Conservation (phyloP, 371 early-diverging fungal genomes). For the Zopfochytrium polystomum region DNA sequence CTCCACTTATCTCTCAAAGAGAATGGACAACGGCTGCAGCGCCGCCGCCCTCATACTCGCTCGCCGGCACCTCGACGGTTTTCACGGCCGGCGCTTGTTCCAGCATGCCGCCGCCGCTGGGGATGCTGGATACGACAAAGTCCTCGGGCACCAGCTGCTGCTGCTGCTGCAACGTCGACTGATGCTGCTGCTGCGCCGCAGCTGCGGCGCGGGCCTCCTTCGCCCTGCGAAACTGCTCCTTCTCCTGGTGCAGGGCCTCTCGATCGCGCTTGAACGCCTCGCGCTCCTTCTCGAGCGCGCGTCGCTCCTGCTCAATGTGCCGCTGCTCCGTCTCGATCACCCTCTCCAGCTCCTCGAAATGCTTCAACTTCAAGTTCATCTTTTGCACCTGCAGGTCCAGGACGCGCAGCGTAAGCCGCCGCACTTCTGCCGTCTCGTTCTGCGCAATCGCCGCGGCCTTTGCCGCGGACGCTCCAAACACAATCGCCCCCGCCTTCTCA, state of each 20-base stretch:
- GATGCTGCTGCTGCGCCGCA: too few relatives aligned
- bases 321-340: slow-evolving; percentile 79
- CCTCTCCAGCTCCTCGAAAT: slow-evolving; percentile 87
- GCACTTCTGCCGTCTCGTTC: slow-evolving; percentile 78
- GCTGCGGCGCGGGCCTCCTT: too few relatives aligned
- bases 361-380: slow-evolving; percentile 83
- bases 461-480: slow-evolving; percentile 62
- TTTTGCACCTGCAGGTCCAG: slow-evolving; percentile 83
- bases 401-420: slow-evolving; percentile 70
- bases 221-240: neutral
- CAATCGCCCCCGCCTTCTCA: slow-evolving; percentile 54
- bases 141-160: too few relatives aligned
- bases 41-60: too few relatives aligned
- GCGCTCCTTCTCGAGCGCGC: slow-evolving; percentile 33
- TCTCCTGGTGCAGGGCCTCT: too few relatives aligned
- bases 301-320: slow-evolving; percentile 78
- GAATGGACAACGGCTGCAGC: too few relatives aligned
- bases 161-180: neutral
- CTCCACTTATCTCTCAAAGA: too few relatives aligned
- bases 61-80: too few relatives aligned
- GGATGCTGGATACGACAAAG: too few relatives aligned
- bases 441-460: slow-evolving; percentile 53
- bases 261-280: slow-evolving; percentile 17
- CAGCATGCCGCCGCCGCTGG: too few relatives aligned
- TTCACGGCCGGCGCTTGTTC: too few relatives aligned